These are phyloP conservation scores for Dorcoceras hygrometricum DNA, from an alignment of 257 asterid genomes.

Conservation along the genomic window DNA sequence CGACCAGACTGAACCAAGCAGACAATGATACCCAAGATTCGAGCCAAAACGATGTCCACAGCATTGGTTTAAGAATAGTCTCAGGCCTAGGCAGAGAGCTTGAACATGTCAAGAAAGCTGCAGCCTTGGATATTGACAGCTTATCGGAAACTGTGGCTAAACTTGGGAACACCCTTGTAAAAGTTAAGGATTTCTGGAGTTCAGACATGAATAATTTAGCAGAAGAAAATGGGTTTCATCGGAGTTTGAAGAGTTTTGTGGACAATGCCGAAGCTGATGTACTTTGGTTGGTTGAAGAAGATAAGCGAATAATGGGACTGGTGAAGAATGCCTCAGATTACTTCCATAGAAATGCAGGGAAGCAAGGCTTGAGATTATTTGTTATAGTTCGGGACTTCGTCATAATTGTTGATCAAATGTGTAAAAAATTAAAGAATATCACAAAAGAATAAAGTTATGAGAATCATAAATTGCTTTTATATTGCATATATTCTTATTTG, in stretches of 20 bases:
- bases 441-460: slow-evolving; percentile 17
- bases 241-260: slow-evolving; percentile 49
- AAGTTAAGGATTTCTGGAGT: slow-evolving; percentile 52
- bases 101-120: slow-evolving; percentile 71
- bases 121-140: slow-evolving; percentile 56
- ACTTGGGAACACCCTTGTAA: slow-evolving; percentile 50
- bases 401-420: slow-evolving; percentile 66
- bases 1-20: slow-evolving; percentile 35
- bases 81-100: slow-evolving; percentile 70
- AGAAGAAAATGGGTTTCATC: slow-evolving; percentile 60
- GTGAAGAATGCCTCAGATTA: slow-evolving; percentile 83
- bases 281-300: slow-evolving; percentile 65
- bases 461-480: not conserved
- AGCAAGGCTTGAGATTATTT: slow-evolving; percentile 82
- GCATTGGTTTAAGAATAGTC: slow-evolving; percentile 64
- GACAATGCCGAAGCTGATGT: slow-evolving; percentile 68
- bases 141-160: slow-evolving; percentile 54
- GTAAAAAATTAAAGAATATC: slow-evolving; percentile 57
- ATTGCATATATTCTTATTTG: too few relatives aligned
- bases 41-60: slow-evolving; percentile 46
- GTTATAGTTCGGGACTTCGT: slow-evolving; percentile 73
- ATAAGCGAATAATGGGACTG: slow-evolving; percentile 73
- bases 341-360: slow-evolving; percentile 79
- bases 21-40: slow-evolving; percentile 41
- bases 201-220: slow-evolving; percentile 51